Conservation (phyloP, 1,284 basidiomycete species). For the Irpex rosettiformis region DNA sequence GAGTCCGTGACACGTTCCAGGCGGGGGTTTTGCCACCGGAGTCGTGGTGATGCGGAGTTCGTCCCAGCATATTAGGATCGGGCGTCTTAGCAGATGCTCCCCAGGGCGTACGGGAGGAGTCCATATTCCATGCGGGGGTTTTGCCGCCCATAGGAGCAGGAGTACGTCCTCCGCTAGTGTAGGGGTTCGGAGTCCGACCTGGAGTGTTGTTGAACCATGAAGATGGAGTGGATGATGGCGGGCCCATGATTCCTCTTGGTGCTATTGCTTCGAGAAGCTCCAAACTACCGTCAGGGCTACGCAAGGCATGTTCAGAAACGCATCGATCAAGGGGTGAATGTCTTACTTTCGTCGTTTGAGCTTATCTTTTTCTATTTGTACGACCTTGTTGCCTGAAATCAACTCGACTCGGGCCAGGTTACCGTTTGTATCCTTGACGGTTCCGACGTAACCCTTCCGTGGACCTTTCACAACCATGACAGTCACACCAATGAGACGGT, state of each 20-base stretch:
- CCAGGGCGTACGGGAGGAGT: conserved; percentile 6
- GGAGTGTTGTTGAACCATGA: background rate
- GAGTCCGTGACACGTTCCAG: conserved; percentile 47
- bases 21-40: conserved; percentile 39
- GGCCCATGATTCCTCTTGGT: conserved; percentile 30
- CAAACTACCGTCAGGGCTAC: conserved; percentile 54
- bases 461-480: conserved; percentile 87
- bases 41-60: conserved; percentile 44
- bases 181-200: conserved; percentile 34
- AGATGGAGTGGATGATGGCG: conserved; percentile 20
- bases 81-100: conserved; percentile 3
- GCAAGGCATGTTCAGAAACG: conserved; percentile 1
- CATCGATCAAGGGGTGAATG: background rate
- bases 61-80: conserved; percentile 20
- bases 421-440: conserved; percentile 95
- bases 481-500: conserved; percentile 78
- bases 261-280: conserved; percentile 36
- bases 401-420: conserved; percentile 88
- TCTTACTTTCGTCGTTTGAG: conserved; percentile 77
- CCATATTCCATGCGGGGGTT: conserved; percentile 32
- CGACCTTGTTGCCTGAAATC: conserved; percentile 86
- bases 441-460: conserved; percentile 89
- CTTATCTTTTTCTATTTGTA: conserved; percentile 83
- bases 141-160: conserved; percentile 20
- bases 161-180: conserved; percentile 16